Base-by-base conservation (phyloP, 192 early-diverging fungal species). In the Nowakowskiella sp. region DNA sequence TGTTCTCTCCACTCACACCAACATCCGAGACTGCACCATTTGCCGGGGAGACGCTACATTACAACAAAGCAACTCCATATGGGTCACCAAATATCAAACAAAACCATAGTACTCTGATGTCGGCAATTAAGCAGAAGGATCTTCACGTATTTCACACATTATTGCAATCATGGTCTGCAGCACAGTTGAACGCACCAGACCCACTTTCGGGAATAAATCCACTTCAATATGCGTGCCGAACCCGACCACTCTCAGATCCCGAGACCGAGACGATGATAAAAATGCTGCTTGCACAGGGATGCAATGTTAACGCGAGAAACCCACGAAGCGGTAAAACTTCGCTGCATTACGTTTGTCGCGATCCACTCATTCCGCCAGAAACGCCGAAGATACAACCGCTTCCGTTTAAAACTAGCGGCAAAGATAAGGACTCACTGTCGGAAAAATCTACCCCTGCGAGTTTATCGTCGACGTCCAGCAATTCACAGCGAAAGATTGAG, bases 61-160 rank as follows among this genome's bases (percentile, higher is more conserved):
- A 23, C 60, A 69, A 42, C 44, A 51, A 16, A 31, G 42, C 1
- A 31, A 56, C 25, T 43, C 57, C 0, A 56, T 64, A 16, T 51
- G n/a, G n/a, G n/a, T n/a, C n/a, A n/a, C n/a, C n/a, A n/a, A 65
- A 33, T 60, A 71, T 4, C 50, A 61, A 42, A 64, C 65, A 39
- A 23, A 64, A 65, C 1, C 77, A 78, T 29, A 31, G 61, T n/a
- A 66, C 74, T 6, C 51, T 74, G 6, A 25, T 84, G 31, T 66
- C 72, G 25, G 77, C 82, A 6, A 84, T 84, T 51, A 76, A 77
- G 36, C 47, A 61, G 24, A 67, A 79, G 6, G 82, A 84, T 50
- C 71, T 73, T 55, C 60, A 63, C 51, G 62, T 65, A n/a, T 48
- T 84, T 0, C 73, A 77, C 27, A 66, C 64, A 0, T 34, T 84